Evolutionary conservation across 2,329 filamentous ascomycete species (phyloP), one percentile per base, ranked within the genome.

Genomic region (Calonectria fujianensis): DNA sequence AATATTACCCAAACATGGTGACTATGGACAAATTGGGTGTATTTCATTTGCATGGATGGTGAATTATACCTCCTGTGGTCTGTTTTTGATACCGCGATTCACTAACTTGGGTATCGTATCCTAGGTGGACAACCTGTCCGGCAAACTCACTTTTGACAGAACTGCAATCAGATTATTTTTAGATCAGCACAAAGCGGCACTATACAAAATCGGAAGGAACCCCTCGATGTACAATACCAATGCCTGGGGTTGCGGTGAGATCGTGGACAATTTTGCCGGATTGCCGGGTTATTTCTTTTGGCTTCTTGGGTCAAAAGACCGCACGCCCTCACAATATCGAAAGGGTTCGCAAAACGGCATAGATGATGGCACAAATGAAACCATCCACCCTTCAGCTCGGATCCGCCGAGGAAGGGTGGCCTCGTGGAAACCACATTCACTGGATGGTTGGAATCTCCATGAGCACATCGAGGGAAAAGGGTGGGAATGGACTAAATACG

Each of bases 41-140:
- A 61, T 39, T 11, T 39, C 57, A n/a, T 39, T 61, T 11, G 57
- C 57, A 18, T 61, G 57, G 32, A 61, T 61, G 57, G 57, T 61
- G 18, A 39, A 35, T 8, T 61, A 1, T 3, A n/a, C 2, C 2
- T 14, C 24, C 24, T 6, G 2, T 7, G 9, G 20, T 37, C 10
- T 7, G 11, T 16, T 10, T 7, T 7, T 45, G 18, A 18, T 1
- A 45, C 7, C 41, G 18, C 18, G 4, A 13, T 20, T 24, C 52
- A 20, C 52, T 57, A 35, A 57, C 8, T 18, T n/a, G 7, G 18
- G 7, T 54, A 11, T 31, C 4, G 13, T 9, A 35, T n/a, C 20
- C 20, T 27, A 57, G 57, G 35, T 61, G 14, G 32, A 61, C 27
- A 39, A 61, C 9, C 5, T 61, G 13, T 39, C 32, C 29, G 7